Evolutionary conservation across 139 green algal genomes (phyloP), one percentile per base, ranked within the genome.

Genomic region (Chlorella sp.): DNA sequence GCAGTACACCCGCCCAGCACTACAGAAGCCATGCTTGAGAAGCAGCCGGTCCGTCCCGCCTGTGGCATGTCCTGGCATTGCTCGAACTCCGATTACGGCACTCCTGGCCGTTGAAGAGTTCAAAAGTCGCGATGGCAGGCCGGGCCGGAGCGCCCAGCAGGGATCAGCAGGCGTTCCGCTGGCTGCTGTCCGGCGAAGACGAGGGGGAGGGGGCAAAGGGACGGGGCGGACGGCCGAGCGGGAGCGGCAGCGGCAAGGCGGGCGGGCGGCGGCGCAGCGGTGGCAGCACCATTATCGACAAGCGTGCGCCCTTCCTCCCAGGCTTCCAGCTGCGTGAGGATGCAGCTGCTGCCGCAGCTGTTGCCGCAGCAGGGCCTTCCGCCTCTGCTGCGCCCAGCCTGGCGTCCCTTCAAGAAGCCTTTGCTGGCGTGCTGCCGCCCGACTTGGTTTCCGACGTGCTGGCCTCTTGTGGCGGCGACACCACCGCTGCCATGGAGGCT

Each of bases 321-420:
- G 85, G 85, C 71, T 89, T 89, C n/a, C 64, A 83, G 71, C 85
- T 89, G 71, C 53, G 85, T 1, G 75, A 82, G 18, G 85, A 83
- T 37, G 39, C 57, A n/a, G 57, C 60, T 11, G 7, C 34, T 3
- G 81, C 53, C 18, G 57, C 81, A 75, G 14, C 42, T 42, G n/a
- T 14, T 30, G 9, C 36, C 30, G 79, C 79, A 69, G 66, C 68
- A 7, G 39, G 7, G 14, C 30, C 34, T 21, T 30, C 66, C 22
- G 66, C 66, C 48, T 57, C 48, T 30, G 66, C 14, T 60, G 3
- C 40, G 28, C 34, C 79, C 40, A 28, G 79, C 24, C 69, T 81
- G 68, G 39, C 28, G 34, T 37, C 66, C 21, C 85, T 89, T 19
- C 71, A 57, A n/a, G 69, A 73, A 26, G 71, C 71, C 0, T 89